These are phyloP conservation scores for Volvariella volvacea DNA, from an alignment of 1,284 basidiomycete species.

Conservation along the genomic window DNA sequence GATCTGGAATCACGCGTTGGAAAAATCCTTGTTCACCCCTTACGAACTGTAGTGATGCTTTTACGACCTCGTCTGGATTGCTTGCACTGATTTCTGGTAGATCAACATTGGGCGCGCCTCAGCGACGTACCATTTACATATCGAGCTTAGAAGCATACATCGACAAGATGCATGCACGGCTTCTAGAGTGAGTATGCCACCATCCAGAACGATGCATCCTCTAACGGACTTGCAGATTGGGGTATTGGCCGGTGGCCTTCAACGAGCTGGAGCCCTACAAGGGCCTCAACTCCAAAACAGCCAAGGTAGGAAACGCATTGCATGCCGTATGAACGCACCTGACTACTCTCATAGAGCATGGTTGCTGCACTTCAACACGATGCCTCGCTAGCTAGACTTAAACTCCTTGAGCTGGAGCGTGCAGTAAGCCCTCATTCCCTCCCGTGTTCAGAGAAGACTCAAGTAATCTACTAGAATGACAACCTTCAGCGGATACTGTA, in stretches of 20 bases:
- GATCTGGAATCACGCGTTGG: conserved; percentile 69
- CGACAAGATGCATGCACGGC: conserved; percentile 48
- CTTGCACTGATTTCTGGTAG: conserved; percentile 21
- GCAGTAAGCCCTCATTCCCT: conserved; percentile 33
- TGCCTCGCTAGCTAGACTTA: conserved; percentile 45
- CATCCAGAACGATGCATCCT: neutral
- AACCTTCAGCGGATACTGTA: too few relatives aligned
- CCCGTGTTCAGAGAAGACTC: neutral
- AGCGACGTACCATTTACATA: conserved; percentile 52
- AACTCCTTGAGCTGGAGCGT: conserved; percentile 59
- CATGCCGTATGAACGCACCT: neutral
- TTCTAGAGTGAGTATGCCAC: conserved; percentile 28
- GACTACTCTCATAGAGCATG: conserved; percentile 46
- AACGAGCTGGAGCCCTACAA: conserved; percentile 48
- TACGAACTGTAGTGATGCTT: conserved; percentile 48
- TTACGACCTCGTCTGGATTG: neutral
- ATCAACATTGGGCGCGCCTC: conserved; percentile 57
- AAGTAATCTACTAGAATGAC: neutral
- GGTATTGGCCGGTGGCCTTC: conserved; percentile 46
- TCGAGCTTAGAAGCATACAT: conserved; percentile 59
- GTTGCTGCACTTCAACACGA: conserved; percentile 65
- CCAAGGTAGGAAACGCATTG: conserved; percentile 40
- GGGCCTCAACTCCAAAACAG: conserved; percentile 64
- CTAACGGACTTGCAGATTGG: conserved; percentile 24
- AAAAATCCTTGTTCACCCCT: conserved; percentile 61